Evolutionary conservation across 2,329 filamentous ascomycete genomes (phyloP).

Genomic region (Chrysoporthe austroafricana): DNA sequence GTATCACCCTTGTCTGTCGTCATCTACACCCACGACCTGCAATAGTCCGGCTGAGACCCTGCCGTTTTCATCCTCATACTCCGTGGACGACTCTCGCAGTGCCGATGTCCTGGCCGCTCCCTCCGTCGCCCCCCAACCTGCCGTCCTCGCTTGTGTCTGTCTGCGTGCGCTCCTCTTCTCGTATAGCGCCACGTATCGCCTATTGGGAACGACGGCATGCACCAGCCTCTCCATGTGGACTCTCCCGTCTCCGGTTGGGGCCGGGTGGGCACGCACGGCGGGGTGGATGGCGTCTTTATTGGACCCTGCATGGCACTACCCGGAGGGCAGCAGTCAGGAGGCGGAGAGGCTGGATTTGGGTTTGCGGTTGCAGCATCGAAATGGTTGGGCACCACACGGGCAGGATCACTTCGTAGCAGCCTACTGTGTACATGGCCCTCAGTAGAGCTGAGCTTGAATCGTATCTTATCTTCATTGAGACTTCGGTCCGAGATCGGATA

Average conservation of each 20-base stretch:
- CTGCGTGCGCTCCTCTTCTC: background rate
- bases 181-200: conserved; percentile 1
- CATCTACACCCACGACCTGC: conserved; percentile 2
- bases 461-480: background rate
- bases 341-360: background rate
- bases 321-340: background rate
- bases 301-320: conserved; percentile 6
- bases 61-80: background rate
- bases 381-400: background rate
- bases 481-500: conserved; percentile 13
- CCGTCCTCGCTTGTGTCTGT: background rate
- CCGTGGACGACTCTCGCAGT: background rate
- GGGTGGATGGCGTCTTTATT: conserved; percentile 6
- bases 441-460: background rate
- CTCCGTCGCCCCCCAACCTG: background rate
- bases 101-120: too few species aligned
- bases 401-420: background rate
- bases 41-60: background rate
- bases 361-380: background rate
- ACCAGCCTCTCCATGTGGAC: background rate
- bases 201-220: conserved; percentile 5
- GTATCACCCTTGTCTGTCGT: background rate
- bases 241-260: background rate
- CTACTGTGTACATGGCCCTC: background rate
- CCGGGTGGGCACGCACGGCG: background rate